A percentile compares a stretch with the other conserved stretches of the same genome.
Conservation (phyloP, 2,329 filamentous ascomycete species). For the Talaromyces amestolkiae region DNA sequence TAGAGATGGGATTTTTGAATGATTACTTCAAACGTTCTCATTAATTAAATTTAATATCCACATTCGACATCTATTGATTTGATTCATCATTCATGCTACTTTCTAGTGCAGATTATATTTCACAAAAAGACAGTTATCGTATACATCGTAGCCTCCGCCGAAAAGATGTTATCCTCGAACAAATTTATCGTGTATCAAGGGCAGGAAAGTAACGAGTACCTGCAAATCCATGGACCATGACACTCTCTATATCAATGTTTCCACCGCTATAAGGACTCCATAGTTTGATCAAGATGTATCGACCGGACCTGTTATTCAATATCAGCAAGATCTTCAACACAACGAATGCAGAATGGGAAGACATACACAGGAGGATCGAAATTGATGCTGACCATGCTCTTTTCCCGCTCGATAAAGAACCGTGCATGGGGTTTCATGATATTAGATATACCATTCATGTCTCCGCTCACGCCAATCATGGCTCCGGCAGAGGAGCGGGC, state of each 20-base stretch:
- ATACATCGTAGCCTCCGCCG: neutral
- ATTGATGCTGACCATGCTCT: constrained; percentile 79
- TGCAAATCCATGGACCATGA: constrained; percentile 78
- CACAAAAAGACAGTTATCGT: neutral
- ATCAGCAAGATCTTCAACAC: constrained; percentile 16
- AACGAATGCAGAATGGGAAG: neutral
- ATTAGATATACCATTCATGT: constrained; percentile 31
- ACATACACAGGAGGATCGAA: constrained; percentile 56
- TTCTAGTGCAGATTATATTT: neutral
- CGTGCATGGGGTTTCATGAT: constrained; percentile 71
- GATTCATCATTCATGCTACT: neutral
- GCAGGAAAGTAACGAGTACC: constrained; percentile 82
- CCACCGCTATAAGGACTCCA: constrained; percentile 73
- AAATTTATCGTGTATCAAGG: constrained; percentile 55
- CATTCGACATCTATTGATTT: neutral
- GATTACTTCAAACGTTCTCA: neutral
- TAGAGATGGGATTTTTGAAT: neutral
- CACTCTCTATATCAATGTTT: constrained; percentile 87
- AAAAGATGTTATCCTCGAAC: neutral
- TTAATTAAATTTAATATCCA: neutral
- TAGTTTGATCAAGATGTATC: constrained; percentile 84
- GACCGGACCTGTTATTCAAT: constrained; percentile 57
- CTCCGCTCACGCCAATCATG: neutral
- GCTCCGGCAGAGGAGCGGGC: constrained; percentile 19
- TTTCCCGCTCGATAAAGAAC: constrained; percentile 79